phyloP scores from a whole-genome alignment of 1,284 basidiomycete genomes.

The Tylopilus sp. region DNA sequence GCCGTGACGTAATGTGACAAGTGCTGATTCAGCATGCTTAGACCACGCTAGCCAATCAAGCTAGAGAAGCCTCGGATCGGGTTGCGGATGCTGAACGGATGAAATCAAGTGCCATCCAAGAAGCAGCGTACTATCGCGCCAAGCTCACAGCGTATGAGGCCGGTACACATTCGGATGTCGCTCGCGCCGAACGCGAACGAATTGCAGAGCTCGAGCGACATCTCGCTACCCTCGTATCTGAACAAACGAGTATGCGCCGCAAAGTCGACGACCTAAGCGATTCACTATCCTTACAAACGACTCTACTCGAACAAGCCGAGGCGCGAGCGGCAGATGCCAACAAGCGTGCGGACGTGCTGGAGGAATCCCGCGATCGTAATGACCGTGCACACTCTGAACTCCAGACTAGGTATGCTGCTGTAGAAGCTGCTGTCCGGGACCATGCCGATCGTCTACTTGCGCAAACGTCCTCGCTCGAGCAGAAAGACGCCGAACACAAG shows the following conservation, averaged over 20 bases:
- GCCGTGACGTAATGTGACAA: conserved; percentile 6
- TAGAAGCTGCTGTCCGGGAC: conserved; percentile 83
- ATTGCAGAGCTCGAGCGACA: conserved; percentile 85
- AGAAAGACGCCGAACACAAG: conserved; percentile 85
- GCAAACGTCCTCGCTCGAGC: conserved; percentile 81
- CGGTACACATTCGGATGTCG: conserved; percentile 71
- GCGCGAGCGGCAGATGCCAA: conserved; percentile 85
- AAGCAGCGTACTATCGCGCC: conserved; percentile 96
- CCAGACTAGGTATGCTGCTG: conserved; percentile 69
- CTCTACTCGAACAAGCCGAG: conserved; percentile 84
- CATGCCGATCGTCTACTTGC: conserved; percentile 82
- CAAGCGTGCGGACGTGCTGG: conserved; percentile 86
- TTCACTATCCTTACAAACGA: conserved; percentile 79
- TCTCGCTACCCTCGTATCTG: conserved; percentile 73
- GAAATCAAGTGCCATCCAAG: conserved; percentile 87
- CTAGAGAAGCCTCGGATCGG: conserved; percentile 81
- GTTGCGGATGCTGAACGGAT: conserved; percentile 86
- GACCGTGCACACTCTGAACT: conserved; percentile 80
- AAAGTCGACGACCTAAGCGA: conserved; percentile 82
- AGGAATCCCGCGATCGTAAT: conserved; percentile 81
- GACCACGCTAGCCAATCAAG: conserved; percentile 81
- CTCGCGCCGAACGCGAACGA: conserved; percentile 86
- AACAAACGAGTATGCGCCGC: conserved; percentile 76
- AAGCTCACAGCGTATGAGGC: conserved; percentile 91
- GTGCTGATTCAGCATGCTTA: conserved; percentile 45